These are phyloP conservation scores for Cladosporium halotolerans DNA, from an alignment of 2,329 filamentous ascomycete species.

Conservation along the genomic window DNA sequence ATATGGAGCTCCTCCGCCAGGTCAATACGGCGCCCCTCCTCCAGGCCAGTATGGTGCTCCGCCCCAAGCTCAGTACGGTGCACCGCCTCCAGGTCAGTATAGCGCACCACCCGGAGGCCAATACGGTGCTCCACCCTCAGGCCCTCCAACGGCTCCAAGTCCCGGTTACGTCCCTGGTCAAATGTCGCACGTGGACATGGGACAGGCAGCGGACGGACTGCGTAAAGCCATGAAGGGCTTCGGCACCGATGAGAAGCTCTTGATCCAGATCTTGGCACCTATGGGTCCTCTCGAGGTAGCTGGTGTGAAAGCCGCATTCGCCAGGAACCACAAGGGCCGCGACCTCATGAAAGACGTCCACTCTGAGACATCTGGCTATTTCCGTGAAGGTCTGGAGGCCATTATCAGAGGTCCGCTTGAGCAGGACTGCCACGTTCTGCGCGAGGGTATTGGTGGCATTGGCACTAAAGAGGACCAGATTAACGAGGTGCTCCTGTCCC, in stretches of 20 bases:
- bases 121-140: slow-evolving; percentile 17
- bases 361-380: slow-evolving; percentile 66
- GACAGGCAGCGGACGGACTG: slow-evolving; percentile 62
- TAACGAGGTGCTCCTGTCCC: slow-evolving; percentile 76
- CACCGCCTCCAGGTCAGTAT: slow-evolving; percentile 13
- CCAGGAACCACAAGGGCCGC: slow-evolving; percentile 53
- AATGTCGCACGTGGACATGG: slow-evolving; percentile 60
- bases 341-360: slow-evolving; percentile 69
- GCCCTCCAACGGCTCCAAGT: slow-evolving; percentile 58
- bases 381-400: slow-evolving; percentile 67
- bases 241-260: slow-evolving; percentile 73
- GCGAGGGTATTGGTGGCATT: slow-evolving; percentile 66
- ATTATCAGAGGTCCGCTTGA: slow-evolving; percentile 72
- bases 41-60: slow-evolving; percentile 6
- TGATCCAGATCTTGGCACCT: slow-evolving; percentile 64
- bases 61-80: slow-evolving; percentile 12
- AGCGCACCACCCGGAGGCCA: slow-evolving; percentile 18
- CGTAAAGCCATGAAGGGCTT: slow-evolving; percentile 88
- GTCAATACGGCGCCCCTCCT: slow-evolving; percentile 15
- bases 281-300: slow-evolving; percentile 75
- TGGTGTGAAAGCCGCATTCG: slow-evolving; percentile 61
- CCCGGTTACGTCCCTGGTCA: slow-evolving; percentile 69
- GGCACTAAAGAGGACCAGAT: slow-evolving; percentile 84
- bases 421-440: slow-evolving; percentile 65
- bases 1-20: not conserved